Base-by-base conservation (phyloP, 441 rosid genomes). In the Hypseocharis bilobata region DNA sequence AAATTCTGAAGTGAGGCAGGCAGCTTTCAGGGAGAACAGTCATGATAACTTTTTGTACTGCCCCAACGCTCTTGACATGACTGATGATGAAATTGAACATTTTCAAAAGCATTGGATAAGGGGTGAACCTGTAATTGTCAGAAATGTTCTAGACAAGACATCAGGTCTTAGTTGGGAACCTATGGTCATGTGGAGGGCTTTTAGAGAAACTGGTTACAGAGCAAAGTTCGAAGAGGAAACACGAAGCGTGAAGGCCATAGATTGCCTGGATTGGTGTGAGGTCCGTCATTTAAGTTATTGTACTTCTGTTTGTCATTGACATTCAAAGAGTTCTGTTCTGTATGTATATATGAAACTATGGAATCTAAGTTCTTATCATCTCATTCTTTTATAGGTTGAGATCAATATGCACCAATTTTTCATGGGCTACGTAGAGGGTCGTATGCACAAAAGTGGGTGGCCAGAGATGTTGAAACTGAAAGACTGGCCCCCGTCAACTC, bases 391-490 rank as follows among this genome's bases (percentile, higher is more conserved):
- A 6, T 23, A 52, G 93, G 98, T 93, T 47, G 78, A 79, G 65
- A 91, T 93, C 34, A 72, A 80, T 64, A 84, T 91, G 34, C 76
- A 64, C 4, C 81, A 74, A 51, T 88, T 93, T 82, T 91, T 93
- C 75, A 58, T 83, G 75, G 98, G 98, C 26, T 93, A 93, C 68
- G 67, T 22, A 3, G 78, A 84, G 72, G 98, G 98, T 42, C 84
- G 97, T 77, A 75, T 44, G 25, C 91, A 88, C 65, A 2, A 6
- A 0, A 91, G 88, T 85, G 77, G 80, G 32, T 93, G 98, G 98
- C 98, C 97, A 0, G 93, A 88, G 84, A 88, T 93, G 93, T 80
- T 93, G 65, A 93, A 93, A 85, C 80, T 93, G 11, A 93, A 93
- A 70, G 98, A 92, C 52, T 92, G 96, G 98, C 98, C 98, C 47